Conservation (phyloP, 2,329 filamentous ascomycete genomes). For the Plenodomus lindquistii region DNA sequence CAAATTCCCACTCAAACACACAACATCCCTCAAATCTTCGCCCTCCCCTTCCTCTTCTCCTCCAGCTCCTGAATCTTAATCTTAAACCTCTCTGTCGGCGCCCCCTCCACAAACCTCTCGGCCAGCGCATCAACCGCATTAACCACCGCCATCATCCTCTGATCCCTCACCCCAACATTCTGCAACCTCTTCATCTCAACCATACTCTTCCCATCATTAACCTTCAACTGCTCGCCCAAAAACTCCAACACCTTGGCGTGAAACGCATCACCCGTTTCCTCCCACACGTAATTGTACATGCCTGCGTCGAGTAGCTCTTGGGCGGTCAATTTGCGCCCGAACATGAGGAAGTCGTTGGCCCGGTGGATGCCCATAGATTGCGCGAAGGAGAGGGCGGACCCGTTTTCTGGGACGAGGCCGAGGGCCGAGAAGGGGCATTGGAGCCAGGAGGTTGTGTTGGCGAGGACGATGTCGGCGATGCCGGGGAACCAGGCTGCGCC, state of each 20-base stretch:
- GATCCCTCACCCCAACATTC: slow-evolving; percentile 51
- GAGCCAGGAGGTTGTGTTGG: slow-evolving; percentile 50
- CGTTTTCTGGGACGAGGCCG: slow-evolving; percentile 55
- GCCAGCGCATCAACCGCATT: slow-evolving; percentile 54
- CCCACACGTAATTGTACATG: slow-evolving; percentile 53
- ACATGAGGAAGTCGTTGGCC: slow-evolving; percentile 58
- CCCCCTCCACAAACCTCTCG: slow-evolving; percentile 55
- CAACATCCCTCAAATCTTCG: slow-evolving; percentile 30
- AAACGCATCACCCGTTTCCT: slow-evolving; percentile 46
- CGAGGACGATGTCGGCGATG: slow-evolving; percentile 55
- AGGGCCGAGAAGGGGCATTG: slow-evolving; percentile 55
- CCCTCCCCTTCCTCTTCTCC: slow-evolving; percentile 36
- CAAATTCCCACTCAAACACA: background rate
- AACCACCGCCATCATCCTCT: slow-evolving; percentile 52
- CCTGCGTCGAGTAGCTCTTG: slow-evolving; percentile 51
- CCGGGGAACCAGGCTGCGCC: slow-evolving; percentile 57
- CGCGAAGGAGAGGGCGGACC: slow-evolving; percentile 51
- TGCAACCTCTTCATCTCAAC: slow-evolving; percentile 57
- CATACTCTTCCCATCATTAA: slow-evolving; percentile 58
- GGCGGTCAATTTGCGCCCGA: slow-evolving; percentile 51
- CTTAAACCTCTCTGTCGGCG: slow-evolving; percentile 51
- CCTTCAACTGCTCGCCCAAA: slow-evolving; percentile 48
- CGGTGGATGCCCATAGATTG: slow-evolving; percentile 56
- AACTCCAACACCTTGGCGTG: slow-evolving; percentile 48
- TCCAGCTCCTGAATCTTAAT: slow-evolving; percentile 45